Conservation (phyloP, 345 rosid genomes). For the Heritiera littoralis region DNA sequence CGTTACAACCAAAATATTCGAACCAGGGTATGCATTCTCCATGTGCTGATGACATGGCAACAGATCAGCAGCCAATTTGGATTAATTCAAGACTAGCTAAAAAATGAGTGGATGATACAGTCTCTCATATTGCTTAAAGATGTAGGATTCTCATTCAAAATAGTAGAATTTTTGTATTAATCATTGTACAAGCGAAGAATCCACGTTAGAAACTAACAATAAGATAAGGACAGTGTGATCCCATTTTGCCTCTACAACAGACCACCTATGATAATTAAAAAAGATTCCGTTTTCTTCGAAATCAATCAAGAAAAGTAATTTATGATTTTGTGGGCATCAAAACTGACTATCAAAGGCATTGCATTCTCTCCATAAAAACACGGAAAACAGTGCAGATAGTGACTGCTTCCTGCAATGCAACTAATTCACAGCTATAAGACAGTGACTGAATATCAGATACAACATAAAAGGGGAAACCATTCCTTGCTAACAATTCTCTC, state of each 20-base stretch:
- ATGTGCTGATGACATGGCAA: constrained; percentile 74
- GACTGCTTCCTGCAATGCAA: constrained; percentile 19
- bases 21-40: constrained; percentile 95
- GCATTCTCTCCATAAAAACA: constrained; percentile 11
- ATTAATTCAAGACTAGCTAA: constrained; percentile 13
- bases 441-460: constrained; percentile 23
- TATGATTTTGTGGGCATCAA: constrained; percentile 24
- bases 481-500: constrained; percentile 20
- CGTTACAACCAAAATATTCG: constrained; percentile 89
- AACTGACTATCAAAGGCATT: constrained; percentile 15
- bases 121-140: background rate
- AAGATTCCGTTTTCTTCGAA: background rate
- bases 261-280: constrained; percentile 5
- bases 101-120: constrained; percentile 13
- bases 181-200: constrained; percentile 1
- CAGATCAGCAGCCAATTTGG: constrained; percentile 37
- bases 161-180: background rate
- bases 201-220: constrained; percentile 5
- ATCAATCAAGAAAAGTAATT: constrained; percentile 22
- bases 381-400: constrained; percentile 24
- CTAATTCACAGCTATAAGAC: constrained; percentile 32
- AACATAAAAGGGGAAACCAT: constrained; percentile 13
- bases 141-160: constrained; percentile 7
- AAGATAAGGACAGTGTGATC: background rate
- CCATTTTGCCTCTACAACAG: constrained; percentile 29